Conservation (phyloP, 805 yeast species). For the Priceomyces castillae region DNA sequence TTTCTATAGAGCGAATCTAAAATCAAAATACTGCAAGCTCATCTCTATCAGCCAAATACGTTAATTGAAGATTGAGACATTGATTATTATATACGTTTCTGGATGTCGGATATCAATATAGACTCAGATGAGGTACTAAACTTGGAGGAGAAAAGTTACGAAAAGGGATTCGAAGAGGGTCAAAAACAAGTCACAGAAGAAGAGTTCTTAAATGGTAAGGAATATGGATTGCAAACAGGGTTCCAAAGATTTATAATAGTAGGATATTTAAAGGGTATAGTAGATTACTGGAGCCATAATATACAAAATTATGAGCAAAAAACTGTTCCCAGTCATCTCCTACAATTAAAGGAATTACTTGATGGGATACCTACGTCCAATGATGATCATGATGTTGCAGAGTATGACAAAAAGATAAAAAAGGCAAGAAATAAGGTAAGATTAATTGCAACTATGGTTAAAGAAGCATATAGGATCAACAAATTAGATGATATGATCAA, state of each 20-base stretch:
- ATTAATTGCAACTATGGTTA: slow-evolving; percentile 38
- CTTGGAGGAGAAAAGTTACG: slow-evolving; percentile 59
- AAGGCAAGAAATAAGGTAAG: slow-evolving; percentile 64
- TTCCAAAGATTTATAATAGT: slow-evolving; percentile 66
- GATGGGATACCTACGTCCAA: slow-evolving; percentile 32
- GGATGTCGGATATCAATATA: slow-evolving; percentile 29
- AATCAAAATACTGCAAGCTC: not conserved
- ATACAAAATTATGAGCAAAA: slow-evolving; percentile 16
- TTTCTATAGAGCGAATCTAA: not conserved
- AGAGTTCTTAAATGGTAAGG: slow-evolving; percentile 74
- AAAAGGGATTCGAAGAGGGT: slow-evolving; percentile 74
- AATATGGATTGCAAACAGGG: slow-evolving; percentile 78
- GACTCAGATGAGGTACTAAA: slow-evolving; percentile 53
- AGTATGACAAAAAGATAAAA: slow-evolving; percentile 48
- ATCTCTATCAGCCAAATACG: not conserved
- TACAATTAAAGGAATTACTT: slow-evolving; percentile 30
- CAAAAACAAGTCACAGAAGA: slow-evolving; percentile 54
- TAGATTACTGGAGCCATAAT: slow-evolving; percentile 34
- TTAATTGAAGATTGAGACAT: not conserved
- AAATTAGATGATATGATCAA: slow-evolving; percentile 30
- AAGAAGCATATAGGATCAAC: slow-evolving; percentile 29
- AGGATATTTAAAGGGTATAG: slow-evolving; percentile 63
- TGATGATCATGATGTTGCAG: slow-evolving; percentile 54
- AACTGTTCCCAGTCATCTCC: slow-evolving; percentile 20
- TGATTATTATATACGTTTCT: not conserved